These are phyloP conservation scores for Fusarium sulawesiense DNA, from an alignment of 2,329 filamentous ascomycete genomes.

Conservation along the genomic window DNA sequence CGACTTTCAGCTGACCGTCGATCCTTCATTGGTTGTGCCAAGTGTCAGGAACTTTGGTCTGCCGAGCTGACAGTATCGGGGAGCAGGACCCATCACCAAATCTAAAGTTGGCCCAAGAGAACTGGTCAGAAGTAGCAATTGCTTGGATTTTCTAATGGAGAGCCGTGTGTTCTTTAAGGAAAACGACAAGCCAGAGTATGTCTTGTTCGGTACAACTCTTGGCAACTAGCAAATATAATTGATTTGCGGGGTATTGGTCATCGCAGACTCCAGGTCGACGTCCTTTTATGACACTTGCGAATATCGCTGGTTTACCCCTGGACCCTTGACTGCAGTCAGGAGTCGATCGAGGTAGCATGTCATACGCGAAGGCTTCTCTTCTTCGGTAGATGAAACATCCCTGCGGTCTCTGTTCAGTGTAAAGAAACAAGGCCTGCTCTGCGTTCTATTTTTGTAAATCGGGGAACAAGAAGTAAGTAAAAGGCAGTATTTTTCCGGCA, in stretches of 20 bases:
- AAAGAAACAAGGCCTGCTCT: neutral
- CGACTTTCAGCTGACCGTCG: conserved; percentile 3
- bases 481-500: neutral
- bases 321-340: neutral
- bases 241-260: neutral
- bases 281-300: neutral
- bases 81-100: neutral
- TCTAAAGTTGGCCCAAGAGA: neutral
- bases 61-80: neutral
- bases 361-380: neutral
- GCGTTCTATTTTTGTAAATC: neutral
- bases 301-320: neutral
- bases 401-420: neutral
- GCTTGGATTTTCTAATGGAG: neutral
- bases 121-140: neutral
- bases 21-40: neutral
- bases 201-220: neutral
- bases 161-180: neutral
- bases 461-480: neutral
- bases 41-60: neutral
- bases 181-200: neutral
- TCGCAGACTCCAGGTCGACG: neutral
- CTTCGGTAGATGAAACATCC: neutral
- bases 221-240: neutral
- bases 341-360: neutral